Percentiles rank a stretch among this genome's conserved stretches.
These are phyloP conservation scores for Botrytis hyacinthi DNA, from an alignment of 2,329 filamentous ascomycete species.

Conservation along the genomic window DNA sequence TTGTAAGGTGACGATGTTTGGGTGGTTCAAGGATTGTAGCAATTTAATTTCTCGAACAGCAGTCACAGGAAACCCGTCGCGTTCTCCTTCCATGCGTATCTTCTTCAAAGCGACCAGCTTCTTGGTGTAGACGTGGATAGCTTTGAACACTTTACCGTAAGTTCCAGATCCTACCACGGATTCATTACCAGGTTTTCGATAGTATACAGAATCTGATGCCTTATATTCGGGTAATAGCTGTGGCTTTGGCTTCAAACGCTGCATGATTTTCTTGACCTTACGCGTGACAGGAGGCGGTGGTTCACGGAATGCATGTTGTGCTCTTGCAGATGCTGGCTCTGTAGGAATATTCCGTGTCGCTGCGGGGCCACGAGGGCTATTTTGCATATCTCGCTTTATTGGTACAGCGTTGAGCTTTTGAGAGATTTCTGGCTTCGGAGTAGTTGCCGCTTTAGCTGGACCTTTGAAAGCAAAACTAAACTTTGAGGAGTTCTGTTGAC, in stretches of 20 bases:
- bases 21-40: conserved; percentile 79
- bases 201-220: conserved; percentile 85
- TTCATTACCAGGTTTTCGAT: conserved; percentile 93
- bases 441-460: conserved; percentile 56
- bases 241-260: conserved; percentile 68
- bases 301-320: conserved; percentile 35
- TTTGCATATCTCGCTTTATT: conserved; percentile 29
- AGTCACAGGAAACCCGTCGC: conserved; percentile 87
- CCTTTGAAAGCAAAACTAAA: conserved; percentile 94
- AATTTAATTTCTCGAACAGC: conserved; percentile 89
- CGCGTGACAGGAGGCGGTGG: conserved; percentile 45
- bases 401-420: conserved; percentile 62
- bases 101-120: conserved; percentile 81
- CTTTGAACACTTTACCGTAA: conserved; percentile 94
- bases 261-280: conserved; percentile 66
- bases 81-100: conserved; percentile 90
- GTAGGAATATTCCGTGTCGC: conserved; percentile 48
- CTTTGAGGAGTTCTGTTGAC: conserved; percentile 53
- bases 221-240: conserved; percentile 69
- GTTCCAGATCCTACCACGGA: conserved; percentile 95
- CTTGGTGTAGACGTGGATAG: conserved; percentile 87
- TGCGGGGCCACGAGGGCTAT: conserved; percentile 42
- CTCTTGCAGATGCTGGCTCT: conserved; percentile 52
- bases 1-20: conserved; percentile 77
- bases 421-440: conserved; percentile 62